Conservation (phyloP, 768 basidiomycete species). For the Agaricus blazei region DNA sequence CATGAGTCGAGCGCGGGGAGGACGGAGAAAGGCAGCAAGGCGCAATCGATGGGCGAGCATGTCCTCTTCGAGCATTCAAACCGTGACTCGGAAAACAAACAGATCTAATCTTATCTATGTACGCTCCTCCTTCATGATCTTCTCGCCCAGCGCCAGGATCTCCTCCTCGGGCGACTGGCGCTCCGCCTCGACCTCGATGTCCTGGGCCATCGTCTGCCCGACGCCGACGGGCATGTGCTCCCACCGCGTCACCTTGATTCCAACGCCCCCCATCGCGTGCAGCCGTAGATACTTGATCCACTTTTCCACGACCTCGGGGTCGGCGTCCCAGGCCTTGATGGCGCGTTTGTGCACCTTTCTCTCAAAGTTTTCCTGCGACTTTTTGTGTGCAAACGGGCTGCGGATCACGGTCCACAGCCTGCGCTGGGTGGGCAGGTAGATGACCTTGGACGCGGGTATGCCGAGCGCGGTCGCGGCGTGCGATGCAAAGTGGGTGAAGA, state of each 20-base stretch:
- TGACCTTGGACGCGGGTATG: slow-evolving; percentile 67
- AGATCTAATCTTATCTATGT: slow-evolving; percentile 8
- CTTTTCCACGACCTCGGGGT: slow-evolving; percentile 68
- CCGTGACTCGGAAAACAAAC: slow-evolving; percentile 1
- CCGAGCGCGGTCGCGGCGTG: slow-evolving; percentile 84
- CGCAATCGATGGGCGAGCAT: slow-evolving; percentile 10
- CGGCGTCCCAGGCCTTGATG: slow-evolving; percentile 89
- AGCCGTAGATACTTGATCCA: slow-evolving; percentile 77
- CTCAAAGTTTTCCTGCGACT: slow-evolving; percentile 94
- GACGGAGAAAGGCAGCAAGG: neutral
- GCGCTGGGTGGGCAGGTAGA: slow-evolving; percentile 67
- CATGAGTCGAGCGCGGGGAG: slow-evolving; percentile 1
- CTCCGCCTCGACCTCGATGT: neutral
- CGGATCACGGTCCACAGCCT: slow-evolving; percentile 82
- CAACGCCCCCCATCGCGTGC: slow-evolving; percentile 81
- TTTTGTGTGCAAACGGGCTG: slow-evolving; percentile 89
- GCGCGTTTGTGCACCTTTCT: slow-evolving; percentile 75
- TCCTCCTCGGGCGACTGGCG: neutral
- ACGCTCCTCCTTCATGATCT: slow-evolving; percentile 24
- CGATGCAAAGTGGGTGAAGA: slow-evolving; percentile 78
- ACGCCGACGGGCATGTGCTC: slow-evolving; percentile 55
- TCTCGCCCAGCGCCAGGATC: slow-evolving; percentile 19
- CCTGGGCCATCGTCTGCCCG: slow-evolving; percentile 20
- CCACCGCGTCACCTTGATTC: slow-evolving; percentile 78
- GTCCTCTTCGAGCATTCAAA: neutral